Base-by-base conservation (phyloP, 2,329 filamentous ascomycete species). In the Penicillium concentricum region DNA sequence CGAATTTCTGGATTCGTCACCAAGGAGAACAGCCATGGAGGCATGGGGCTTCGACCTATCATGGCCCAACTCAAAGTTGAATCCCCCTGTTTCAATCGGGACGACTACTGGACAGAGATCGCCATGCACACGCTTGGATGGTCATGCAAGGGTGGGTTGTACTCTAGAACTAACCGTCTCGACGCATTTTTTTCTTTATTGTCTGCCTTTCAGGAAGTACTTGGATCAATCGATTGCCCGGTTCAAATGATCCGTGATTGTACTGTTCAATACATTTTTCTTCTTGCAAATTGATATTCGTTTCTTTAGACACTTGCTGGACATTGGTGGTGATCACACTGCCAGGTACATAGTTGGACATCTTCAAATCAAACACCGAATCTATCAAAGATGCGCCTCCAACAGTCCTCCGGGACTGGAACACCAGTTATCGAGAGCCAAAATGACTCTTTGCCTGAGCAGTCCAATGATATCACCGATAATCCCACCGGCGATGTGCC, bases 81-180 rank as follows among this genome's bases (percentile, higher is more conserved):
- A 37, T 45, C 42, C 55, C 55, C 58, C 48, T 56, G 53, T 50
- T 54, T 48, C 30, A 42, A 52, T 28, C 35, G 28, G 34, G 18
- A 41, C 34, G 28, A 48, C 30, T 28, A 30, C 24, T 38, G 32
- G 20, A 35, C 37, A 37, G 50, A n/a, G 61, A 63, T 62, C 62
- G 49, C 46, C 59, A 62, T 43, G 44, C 56, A 45, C 49, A 48
- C 32, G 47, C 35, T 46, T 48, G 48, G 54, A 30, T 47, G n/a
- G 44, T 46, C 4, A 64, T 58, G 62, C 61, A 65, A 65, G 62
- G 62, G 61, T 50, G 51, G 7, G 18, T 43, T 53, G 38, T 12
- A 46, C 41, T 47, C 39, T 54, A 55, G 46, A 54, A 58, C 54
- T 54, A 42, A 45, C 30, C 35, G 48, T 39, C 52, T 57, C 45